phyloP scores from a whole-genome alignment of 768 basidiomycete genomes.

The Leccinellum rugosiceps region DNA sequence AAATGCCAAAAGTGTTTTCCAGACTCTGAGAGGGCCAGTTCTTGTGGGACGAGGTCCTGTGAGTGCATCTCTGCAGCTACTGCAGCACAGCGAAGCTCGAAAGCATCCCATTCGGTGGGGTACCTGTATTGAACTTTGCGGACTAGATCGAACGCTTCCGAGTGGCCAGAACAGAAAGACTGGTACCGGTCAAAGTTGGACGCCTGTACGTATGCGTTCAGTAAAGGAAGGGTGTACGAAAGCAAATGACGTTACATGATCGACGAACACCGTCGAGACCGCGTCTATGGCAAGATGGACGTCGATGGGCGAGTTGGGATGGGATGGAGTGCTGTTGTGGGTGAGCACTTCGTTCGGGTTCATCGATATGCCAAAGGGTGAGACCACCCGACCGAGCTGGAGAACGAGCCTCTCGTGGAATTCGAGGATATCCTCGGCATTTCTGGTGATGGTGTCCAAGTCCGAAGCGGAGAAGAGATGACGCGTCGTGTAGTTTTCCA shows the following conservation, averaged over 20 bases:
- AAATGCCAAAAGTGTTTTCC: conserved; percentile 24
- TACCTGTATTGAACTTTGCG: conserved; percentile 62
- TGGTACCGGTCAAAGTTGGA: conserved; percentile 77
- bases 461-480: conserved; percentile 58
- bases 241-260: conserved; percentile 41
- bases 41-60: conserved; percentile 7
- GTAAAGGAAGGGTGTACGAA: neutral
- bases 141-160: conserved; percentile 74
- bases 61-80: conserved; percentile 41
- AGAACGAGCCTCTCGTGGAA: conserved; percentile 67
- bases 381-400: conserved; percentile 48
- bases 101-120: conserved; percentile 76
- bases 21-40: conserved; percentile 4
- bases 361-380: conserved; percentile 50
- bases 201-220: conserved; percentile 45
- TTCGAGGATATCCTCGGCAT: conserved; percentile 62
- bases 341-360: conserved; percentile 22
- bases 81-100: conserved; percentile 72
- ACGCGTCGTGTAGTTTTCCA: conserved; percentile 37
- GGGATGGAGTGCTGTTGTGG: neutral
- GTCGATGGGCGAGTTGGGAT: conserved; percentile 31
- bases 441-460: conserved; percentile 58
- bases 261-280: conserved; percentile 55
- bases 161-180: conserved; percentile 83
- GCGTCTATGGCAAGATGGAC: conserved; percentile 36